These are phyloP conservation scores for Triangularia verruculosa DNA, from an alignment of 2,329 filamentous ascomycete genomes.

Conservation along the genomic window DNA sequence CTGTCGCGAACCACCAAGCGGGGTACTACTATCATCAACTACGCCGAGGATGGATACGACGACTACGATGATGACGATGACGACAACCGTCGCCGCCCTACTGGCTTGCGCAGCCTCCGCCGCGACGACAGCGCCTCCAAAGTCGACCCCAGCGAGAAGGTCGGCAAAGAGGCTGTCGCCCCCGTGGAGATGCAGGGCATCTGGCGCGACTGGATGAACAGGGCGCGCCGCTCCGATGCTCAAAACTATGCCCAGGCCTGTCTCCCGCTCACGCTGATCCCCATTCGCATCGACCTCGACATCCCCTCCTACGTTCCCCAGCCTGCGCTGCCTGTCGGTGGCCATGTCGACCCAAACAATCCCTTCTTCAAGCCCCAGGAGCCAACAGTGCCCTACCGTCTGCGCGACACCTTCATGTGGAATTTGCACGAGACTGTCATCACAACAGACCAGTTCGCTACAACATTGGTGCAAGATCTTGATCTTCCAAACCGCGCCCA, in stretches of 20 bases:
- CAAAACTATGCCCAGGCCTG: slow-evolving; percentile 65
- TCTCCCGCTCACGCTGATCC: slow-evolving; percentile 85
- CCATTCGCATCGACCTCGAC: slow-evolving; percentile 94
- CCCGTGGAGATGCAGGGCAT: slow-evolving; percentile 86
- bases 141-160: slow-evolving; percentile 67
- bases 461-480: slow-evolving; percentile 83
- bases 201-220: slow-evolving; percentile 94
- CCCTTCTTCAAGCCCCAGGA: slow-evolving; percentile 80
- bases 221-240: slow-evolving; percentile 58
- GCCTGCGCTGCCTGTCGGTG: slow-evolving; percentile 61
- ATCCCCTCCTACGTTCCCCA: slow-evolving; percentile 72
- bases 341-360: slow-evolving; percentile 67
- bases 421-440: slow-evolving; percentile 92
- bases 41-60: slow-evolving; percentile 93
- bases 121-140: slow-evolving; percentile 67
- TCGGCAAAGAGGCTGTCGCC: slow-evolving; percentile 75
- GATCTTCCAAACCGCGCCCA: slow-evolving; percentile 75
- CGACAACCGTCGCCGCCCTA: slow-evolving; percentile 72
- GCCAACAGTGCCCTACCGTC: slow-evolving; percentile 74
- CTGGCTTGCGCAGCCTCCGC: slow-evolving; percentile 77
- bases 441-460: slow-evolving; percentile 95
- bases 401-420: slow-evolving; percentile 97
- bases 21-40: slow-evolving; percentile 95
- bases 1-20: slow-evolving; percentile 88
- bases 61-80: slow-evolving; percentile 72